Evolutionary conservation across 352 stramenopile genomes (phyloP).

Genomic region (Pythium scleroteichum): DNA sequence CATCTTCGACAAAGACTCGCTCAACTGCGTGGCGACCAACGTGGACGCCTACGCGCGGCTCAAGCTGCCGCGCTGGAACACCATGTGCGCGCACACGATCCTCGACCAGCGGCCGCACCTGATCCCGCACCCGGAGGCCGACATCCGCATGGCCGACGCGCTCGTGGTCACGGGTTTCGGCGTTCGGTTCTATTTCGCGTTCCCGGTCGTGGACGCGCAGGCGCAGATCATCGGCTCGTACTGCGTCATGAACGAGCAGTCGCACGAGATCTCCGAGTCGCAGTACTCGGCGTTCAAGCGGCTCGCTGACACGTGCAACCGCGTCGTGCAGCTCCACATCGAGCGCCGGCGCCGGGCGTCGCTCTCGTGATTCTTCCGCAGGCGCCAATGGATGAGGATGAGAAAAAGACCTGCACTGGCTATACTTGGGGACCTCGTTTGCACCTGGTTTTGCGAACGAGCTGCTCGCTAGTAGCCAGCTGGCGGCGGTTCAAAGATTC

Average conservation of each 20-base stretch:
- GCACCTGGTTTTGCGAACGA: not conserved
- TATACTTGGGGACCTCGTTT: not conserved
- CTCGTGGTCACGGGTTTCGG: constrained; percentile 26
- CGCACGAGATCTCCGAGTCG: constrained; percentile 42
- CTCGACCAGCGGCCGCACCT: constrained; percentile 50
- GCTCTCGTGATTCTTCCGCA: not conserved
- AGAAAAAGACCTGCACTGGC: not conserved
- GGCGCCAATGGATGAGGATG: not conserved
- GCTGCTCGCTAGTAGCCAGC: not conserved
- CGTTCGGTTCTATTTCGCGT: constrained; percentile 68
- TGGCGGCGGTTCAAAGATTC: not conserved
- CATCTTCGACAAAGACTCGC: constrained; percentile 42
- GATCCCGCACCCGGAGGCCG: constrained; percentile 47
- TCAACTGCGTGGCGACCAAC: constrained; percentile 42
- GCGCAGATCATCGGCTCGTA: constrained; percentile 53
- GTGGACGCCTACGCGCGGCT: constrained; percentile 33
- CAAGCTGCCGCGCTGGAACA: constrained; percentile 47
- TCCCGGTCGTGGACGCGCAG: constrained; percentile 45
- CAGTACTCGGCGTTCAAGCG: constrained; percentile 57
- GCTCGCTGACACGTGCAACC: constrained; percentile 31
- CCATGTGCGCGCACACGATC: constrained; percentile 62
- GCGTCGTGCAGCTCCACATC: constrained; percentile 14
- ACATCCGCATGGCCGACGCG: constrained; percentile 51
- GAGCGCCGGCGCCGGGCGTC: not conserved
- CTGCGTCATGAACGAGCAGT: constrained; percentile 51